Conservation (phyloP, 306 rosid species). For the Vigna unguiculata region DNA sequence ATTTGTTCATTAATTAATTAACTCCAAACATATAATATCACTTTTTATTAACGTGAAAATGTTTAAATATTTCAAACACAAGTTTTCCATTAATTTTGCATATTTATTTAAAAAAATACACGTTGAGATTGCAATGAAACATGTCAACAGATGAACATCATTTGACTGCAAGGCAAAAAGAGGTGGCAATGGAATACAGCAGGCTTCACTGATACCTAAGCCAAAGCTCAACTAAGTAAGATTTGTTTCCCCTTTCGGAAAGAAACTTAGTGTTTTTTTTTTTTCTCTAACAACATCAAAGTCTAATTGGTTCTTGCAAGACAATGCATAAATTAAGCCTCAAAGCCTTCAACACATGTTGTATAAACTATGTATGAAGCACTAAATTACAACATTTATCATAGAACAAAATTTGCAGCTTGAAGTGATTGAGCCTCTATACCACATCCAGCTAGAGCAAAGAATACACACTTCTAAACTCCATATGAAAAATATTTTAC, state of each 20-base stretch:
- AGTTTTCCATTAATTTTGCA: too few relatives aligned
- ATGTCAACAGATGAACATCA: too few relatives aligned
- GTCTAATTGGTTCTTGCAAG: neutral
- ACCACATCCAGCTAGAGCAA: neutral
- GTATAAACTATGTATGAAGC: neutral
- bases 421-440: slow-evolving; percentile 20
- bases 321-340: neutral
- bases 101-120: too few relatives aligned
- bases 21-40: too few relatives aligned
- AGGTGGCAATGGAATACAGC: too few relatives aligned
- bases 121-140: too few relatives aligned
- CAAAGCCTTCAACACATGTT: neutral
- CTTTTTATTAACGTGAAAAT: too few relatives aligned
- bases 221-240: slow-evolving; percentile 4
- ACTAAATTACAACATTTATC: neutral
- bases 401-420: slow-evolving; percentile 36
- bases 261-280: too few relatives aligned
- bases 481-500: slow-evolving; percentile 2
- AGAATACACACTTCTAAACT: slow-evolving; percentile 14
- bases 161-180: too few relatives aligned
- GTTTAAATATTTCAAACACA: too few relatives aligned
- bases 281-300: neutral
- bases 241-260: neutral
- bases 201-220: too few relatives aligned
- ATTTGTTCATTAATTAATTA: too few relatives aligned